Evolutionary conservation across 2,329 filamentous ascomycete genomes (phyloP), one percentile per base, ranked within the genome.

Genomic region (Cytospora schulzeri): DNA sequence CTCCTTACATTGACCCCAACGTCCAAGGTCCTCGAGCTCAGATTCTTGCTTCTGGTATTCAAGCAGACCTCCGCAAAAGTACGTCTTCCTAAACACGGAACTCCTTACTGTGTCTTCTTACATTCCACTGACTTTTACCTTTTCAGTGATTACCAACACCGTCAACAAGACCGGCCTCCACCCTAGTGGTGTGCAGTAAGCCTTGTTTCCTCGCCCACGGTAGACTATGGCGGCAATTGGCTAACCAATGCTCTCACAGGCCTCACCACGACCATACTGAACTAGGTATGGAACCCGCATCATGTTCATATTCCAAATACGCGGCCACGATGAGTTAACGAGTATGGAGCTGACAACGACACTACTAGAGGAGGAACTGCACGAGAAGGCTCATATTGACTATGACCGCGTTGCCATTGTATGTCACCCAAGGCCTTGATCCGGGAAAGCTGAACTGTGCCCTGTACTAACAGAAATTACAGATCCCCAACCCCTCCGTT

Each of bases 361-460:
- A 60, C 70, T 35, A 35, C 14, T 4, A 81, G 85, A 99, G 82
- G 93, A 98, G 82, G 92, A 97, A 79, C 91, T 99, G 68, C 93
- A 98, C 80, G 92, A 97, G 80, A 93, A 90, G 76, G 95, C 95
- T 71, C 94, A 99, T 85, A 99, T 99, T 76, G 95, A 99, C 85
- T 99, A 98, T 78, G 91, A 98, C 81, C 91, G 93, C 76, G 95
- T 99, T 75, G 92, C 95, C 69, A 99, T 99, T 84, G 93, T 96
- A 86, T 78, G 91, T 77, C 65, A 19, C 50, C 52, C 38, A 51
- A n/a, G n/a, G n/a, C n/a, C n/a, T n/a, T n/a, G n/a, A n/a, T n/a
- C n/a, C n/a, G n/a, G n/a, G n/a, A n/a, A n/a, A n/a, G n/a, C n/a
- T n/a, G n/a, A n/a, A n/a, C 41, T 45, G 60, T n/a, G 22, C 38